Base-by-base conservation (phyloP, 2,329 filamentous ascomycete species). In the Rosellinia necatrix region DNA sequence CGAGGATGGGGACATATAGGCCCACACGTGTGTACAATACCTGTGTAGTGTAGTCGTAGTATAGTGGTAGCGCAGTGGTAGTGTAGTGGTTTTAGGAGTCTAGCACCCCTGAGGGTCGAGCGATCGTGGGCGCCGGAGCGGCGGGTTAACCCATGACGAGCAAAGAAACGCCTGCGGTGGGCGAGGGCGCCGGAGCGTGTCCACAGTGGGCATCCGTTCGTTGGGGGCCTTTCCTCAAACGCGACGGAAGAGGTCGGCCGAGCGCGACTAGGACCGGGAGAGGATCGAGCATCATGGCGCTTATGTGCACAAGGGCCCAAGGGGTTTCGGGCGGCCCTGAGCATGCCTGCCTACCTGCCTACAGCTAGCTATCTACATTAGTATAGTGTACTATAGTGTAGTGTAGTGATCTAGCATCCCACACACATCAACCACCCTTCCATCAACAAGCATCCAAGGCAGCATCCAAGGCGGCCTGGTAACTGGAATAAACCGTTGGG, bases 181-280 rank as follows among this genome's bases (percentile, higher is more conserved):
- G n/a, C 49, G 47, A 49, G 47, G 49, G 51, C 34, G 8, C 55
- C 60, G 27, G 49, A 56, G 50, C 53, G 40, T 60, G 43, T n/a
- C 43, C 35, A 22, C 30, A 37, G 44, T 29, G n/a, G n/a, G n/a
- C 35, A 49, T 17, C 15, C 34, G 52, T 32, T 59, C 42, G 62
- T 62, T 66, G 62, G 62, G 65, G 64, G 64, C 56, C 54, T 64
- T 64, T 65, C 63, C 58, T 40, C 43, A 58, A 60, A 49, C 15
- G 55, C 50, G 58, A 66, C 66, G 66, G 65, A 68, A 53, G 53
- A 29, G 43, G 52, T 53, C 52, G 57, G 30, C 64, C 66, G 66
- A 64, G 53, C 59, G 42, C 32, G 54, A 63, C 61, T 55, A 60
- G 55, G 53, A 54, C 42, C 15, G 50, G 49, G 38, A 41, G 46